Conservation (phyloP, 768 basidiomycete genomes). For the Pluteus cervinus region DNA sequence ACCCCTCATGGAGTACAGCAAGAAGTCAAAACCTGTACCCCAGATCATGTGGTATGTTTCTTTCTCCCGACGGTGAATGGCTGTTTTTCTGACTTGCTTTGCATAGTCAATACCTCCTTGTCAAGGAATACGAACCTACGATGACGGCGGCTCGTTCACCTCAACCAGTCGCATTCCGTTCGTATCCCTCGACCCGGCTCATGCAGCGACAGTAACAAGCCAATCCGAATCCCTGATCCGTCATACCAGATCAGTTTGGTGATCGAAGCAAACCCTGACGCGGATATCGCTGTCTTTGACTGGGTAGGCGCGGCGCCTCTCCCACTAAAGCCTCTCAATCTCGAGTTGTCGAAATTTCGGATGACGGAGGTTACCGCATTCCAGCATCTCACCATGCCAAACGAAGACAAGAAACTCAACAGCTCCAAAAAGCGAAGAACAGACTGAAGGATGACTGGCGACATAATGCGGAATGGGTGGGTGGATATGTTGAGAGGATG, state of each 20-base stretch:
- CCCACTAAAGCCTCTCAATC: conserved; percentile 7
- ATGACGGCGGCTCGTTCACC: too few relatives aligned
- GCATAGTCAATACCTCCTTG: conserved; percentile 59
- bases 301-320: conserved; percentile 15
- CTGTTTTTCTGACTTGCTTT: neutral
- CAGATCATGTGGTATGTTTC: conserved; percentile 63
- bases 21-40: conserved; percentile 39
- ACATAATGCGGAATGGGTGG: conserved; percentile 46
- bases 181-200: conserved; percentile 43
- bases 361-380: conserved; percentile 24
- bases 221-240: conserved; percentile 52
- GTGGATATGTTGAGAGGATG: conserved; percentile 33
- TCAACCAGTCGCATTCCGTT: conserved; percentile 23
- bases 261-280: conserved; percentile 38
- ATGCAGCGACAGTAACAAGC: conserved; percentile 28
- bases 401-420: conserved; percentile 15
- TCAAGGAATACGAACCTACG: conserved; percentile 39
- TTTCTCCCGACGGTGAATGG: neutral
- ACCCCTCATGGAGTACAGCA: too few relatives aligned
- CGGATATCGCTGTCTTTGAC: conserved; percentile 42
- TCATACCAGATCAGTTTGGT: conserved; percentile 46
- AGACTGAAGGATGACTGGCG: conserved; percentile 44
- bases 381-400: conserved; percentile 9
- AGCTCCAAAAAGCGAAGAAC: conserved; percentile 11
- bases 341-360: conserved; percentile 18